Conservation (phyloP, 495 filamentous ascomycete genomes). For the Trichoderma gamsii region DNA sequence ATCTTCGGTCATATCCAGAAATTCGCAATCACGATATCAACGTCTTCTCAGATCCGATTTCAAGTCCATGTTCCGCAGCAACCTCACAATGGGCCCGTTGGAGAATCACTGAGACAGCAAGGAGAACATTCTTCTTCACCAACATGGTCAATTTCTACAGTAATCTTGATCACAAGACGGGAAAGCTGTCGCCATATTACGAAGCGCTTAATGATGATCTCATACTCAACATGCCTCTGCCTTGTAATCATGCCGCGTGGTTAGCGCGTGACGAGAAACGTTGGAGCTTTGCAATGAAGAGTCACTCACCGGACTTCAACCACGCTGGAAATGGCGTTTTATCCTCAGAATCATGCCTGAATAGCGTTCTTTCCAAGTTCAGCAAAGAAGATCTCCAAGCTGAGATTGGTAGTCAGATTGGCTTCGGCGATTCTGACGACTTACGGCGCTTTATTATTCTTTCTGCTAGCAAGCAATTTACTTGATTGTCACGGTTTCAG, state of each 20-base stretch:
- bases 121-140: background rate
- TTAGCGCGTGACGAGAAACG: background rate
- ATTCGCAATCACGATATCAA: background rate
- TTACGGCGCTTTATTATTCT: background rate
- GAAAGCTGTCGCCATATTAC: background rate
- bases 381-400: background rate
- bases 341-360: background rate
- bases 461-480: background rate
- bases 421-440: background rate
- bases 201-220: background rate
- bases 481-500: background rate
- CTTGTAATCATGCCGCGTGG: background rate
- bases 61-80: background rate
- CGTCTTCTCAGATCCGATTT: background rate
- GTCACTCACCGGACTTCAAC: background rate
- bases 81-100: background rate
- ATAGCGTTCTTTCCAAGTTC: background rate
- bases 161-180: background rate
- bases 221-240: background rate
- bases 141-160: background rate
- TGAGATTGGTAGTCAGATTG: background rate
- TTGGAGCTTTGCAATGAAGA: background rate
- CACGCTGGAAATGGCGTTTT: background rate
- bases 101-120: background rate
- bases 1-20: background rate